These are phyloP conservation scores for Antitrichia curtipendula DNA, from an alignment of 225 moss, liverwort and hornwort genomes.

Conservation along the genomic window DNA sequence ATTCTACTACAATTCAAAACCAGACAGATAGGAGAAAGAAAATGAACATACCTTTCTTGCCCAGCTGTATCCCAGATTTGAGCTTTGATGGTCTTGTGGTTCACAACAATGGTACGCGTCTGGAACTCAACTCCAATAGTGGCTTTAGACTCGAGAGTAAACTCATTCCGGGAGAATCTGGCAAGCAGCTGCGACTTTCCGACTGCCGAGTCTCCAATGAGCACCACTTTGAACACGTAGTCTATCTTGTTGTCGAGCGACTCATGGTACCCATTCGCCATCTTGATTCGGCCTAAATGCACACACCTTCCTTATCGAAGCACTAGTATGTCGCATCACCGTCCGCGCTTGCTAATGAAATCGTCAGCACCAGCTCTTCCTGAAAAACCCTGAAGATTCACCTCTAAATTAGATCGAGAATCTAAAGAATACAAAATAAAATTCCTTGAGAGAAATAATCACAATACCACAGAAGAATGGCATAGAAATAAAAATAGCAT, in stretches of 20 bases:
- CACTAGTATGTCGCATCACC: neutral
- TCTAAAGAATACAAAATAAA: neutral
- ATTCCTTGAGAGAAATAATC: neutral
- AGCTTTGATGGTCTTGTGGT: no score
- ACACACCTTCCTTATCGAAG: neutral
- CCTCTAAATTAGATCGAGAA: neutral
- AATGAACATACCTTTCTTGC: no score
- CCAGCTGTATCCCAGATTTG: no score
- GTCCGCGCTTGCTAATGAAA: neutral
- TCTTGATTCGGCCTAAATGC: constrained; percentile 9
- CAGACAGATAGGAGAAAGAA: neutral
- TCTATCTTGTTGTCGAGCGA: constrained; percentile 71
- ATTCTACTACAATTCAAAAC: neutral
- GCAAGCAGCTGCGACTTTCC: constrained; percentile 94
- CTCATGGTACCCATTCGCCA: constrained; percentile 85
- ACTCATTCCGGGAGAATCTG: constrained; percentile 87
- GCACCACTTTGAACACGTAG: constrained; percentile 83
- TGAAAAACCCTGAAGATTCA: neutral
- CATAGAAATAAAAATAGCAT: neutral
- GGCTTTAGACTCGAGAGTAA: constrained; percentile 83
- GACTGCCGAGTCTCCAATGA: constrained; percentile 74
- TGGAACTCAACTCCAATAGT: constrained; percentile 56
- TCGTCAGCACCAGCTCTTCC: neutral
- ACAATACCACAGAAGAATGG: neutral
- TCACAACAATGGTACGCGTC: no score